Base-by-base conservation (phyloP, 805 yeast genomes). In the Candida xiaguanensis region DNA sequence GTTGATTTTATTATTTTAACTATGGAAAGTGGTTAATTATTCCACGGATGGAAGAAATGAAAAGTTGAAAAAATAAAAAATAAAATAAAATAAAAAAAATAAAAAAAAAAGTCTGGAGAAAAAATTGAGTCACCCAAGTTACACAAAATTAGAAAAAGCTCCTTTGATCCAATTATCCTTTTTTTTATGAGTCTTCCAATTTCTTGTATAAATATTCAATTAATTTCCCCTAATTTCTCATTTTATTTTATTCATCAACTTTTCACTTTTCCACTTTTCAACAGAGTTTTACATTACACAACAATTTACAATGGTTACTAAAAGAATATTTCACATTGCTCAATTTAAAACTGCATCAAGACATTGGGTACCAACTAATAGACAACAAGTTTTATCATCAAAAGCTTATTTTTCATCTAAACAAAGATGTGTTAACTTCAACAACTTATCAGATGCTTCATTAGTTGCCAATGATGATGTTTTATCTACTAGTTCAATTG, bases 321-420 rank as follows among this genome's bases (percentile, higher is more conserved):
- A 51, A 46, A 58, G 58, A 45, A 53, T 64, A 30, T 51, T 64
- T 34, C 56, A 57, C 36, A 56, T 67, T 30, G 51, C 68, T 24
- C 49, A 65, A 14, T 58, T 55, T 53, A 65, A 61, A 48, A 67
- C 74, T 34, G 69, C 72, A 38, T 52, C 70, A 34, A 62, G 70
- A 44, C 65, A 71, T 50, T 67, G 72, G 72, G 49, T 67, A 18
- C 68, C 70, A 33, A 5, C 34, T 9, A 33, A 28, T 12, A 20
- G 37, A 9, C 30, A 39, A 9, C 30, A 23, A 18, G 24, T 15
- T 8, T 2, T 33, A 9, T 26, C 27, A 16, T 32, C 44, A 11
- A 39, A 28, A 31, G 35, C 39, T 12, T 26, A 32, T 40, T 67
- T 65, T 34, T 63, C 70, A 23, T 61, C 69, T 1, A 55, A 52